phyloP scores from a whole-genome alignment of 345 rosid genomes.

The Salix koriyanagi region DNA sequence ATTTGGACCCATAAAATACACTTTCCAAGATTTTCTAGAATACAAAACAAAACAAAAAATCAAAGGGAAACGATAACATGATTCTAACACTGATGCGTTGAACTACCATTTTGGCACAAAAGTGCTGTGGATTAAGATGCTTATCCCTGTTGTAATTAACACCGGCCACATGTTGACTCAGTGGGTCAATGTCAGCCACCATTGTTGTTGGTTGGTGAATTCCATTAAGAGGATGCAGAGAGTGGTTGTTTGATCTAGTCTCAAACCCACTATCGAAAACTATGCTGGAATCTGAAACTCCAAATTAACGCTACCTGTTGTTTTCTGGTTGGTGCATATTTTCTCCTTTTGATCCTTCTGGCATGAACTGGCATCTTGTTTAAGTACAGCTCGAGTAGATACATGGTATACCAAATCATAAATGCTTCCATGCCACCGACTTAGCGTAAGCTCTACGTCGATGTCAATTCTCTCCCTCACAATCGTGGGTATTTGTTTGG shows the following conservation, averaged over 20 bases:
- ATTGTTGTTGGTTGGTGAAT: conserved; percentile 10
- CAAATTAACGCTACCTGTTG: background rate
- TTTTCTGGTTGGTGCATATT: background rate
- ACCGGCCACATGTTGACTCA: background rate
- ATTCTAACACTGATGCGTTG: background rate
- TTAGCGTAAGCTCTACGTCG: background rate
- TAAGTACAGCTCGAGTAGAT: background rate
- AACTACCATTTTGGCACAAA: conserved; percentile 1
- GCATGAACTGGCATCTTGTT: conserved; percentile 1
- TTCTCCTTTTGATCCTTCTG: background rate
- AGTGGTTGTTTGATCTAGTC: conserved; percentile 5
- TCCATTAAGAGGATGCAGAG: conserved; percentile 17
- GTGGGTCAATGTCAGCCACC: conserved; percentile 9
- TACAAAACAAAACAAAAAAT: no score
- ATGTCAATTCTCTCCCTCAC: no score
- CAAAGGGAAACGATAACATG: background rate
- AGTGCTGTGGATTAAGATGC: background rate
- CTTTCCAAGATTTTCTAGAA: no score
- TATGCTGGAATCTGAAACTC: conserved; percentile 9
- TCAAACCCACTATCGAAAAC: conserved; percentile 11
- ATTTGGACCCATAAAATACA: no score
- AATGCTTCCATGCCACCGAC: background rate
- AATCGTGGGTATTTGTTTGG: no score
- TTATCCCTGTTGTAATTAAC: background rate
- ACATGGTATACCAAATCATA: background rate